Percentiles rank a stretch among this genome's conserved stretches.
These are phyloP conservation scores for Trichothecium sympodiale DNA, from an alignment of 2,329 filamentous ascomycete species.

Conservation along the genomic window DNA sequence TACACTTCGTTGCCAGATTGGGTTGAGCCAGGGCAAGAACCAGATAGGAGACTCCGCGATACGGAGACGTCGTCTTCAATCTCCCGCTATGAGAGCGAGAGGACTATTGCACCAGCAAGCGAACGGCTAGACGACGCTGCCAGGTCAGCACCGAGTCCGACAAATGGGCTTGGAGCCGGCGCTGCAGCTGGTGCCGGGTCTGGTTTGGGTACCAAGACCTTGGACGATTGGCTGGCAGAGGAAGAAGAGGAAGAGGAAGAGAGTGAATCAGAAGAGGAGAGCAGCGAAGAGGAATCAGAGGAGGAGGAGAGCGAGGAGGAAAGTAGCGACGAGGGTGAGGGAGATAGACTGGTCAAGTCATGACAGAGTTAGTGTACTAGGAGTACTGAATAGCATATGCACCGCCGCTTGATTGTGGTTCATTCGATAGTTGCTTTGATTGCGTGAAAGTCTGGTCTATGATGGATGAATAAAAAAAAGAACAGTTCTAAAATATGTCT, in stretches of 20 bases:
- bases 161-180: conserved; percentile 41
- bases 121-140: conserved; percentile 52
- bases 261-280: conserved; percentile 40
- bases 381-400: no score
- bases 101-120: conserved; percentile 40
- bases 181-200: conserved; percentile 9
- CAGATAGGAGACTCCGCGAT: conserved; percentile 62
- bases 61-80: conserved; percentile 13
- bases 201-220: conserved; percentile 51
- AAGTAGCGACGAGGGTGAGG: conserved; percentile 33
- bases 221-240: conserved; percentile 89
- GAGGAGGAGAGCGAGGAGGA: conserved; percentile 40
- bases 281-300: conserved; percentile 33
- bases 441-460: background rate
- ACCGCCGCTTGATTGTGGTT: no score
- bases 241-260: conserved; percentile 49
- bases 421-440: background rate
- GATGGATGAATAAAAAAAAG: background rate
- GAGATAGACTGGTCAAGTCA: conserved; percentile 30
- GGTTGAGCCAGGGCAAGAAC: conserved; percentile 72
- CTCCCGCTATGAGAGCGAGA: conserved; percentile 19
- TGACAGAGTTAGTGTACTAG: conserved; percentile 10
- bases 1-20: conserved; percentile 75
- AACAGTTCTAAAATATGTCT: background rate
- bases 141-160: conserved; percentile 24